Percentiles rank a stretch among this genome's conserved stretches.
Evolutionary conservation across 1,284 basidiomycete genomes (phyloP).

Genomic region (Cystobasidium slooffiae): DNA sequence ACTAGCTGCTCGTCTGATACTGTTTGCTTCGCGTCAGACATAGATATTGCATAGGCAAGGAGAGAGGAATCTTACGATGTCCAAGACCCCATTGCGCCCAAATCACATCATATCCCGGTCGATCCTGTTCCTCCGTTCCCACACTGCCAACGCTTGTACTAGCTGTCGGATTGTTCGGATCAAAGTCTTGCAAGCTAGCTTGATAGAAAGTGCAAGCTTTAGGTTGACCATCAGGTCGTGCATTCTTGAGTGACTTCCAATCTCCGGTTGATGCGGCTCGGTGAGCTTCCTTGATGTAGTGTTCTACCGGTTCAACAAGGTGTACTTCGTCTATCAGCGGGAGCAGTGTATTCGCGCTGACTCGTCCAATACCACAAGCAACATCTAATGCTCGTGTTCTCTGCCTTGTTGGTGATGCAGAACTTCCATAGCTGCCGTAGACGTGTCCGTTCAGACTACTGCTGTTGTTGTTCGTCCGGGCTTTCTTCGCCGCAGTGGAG

Average conservation of each 20-base stretch:
- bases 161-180: constrained; percentile 62
- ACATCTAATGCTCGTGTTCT: constrained; percentile 81
- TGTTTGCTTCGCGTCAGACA: constrained; percentile 45
- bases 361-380: constrained; percentile 83
- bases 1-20: constrained; percentile 75
- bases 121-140: constrained; percentile 7
- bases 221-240: constrained; percentile 47
- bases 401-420: not conserved
- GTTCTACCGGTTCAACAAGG: constrained; percentile 79
- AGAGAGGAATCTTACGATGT: constrained; percentile 42
- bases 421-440: not conserved
- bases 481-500: constrained; percentile 65
- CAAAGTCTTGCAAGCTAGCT: constrained; percentile 75
- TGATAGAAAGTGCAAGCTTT: constrained; percentile 82
- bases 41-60: not conserved
- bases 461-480: constrained; percentile 46
- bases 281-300: constrained; percentile 68
- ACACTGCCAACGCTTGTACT: constrained; percentile 9
- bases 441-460: not conserved
- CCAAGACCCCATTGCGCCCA: constrained; percentile 97
- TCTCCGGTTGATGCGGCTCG: constrained; percentile 58
- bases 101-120: constrained; percentile 71
- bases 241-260: constrained; percentile 66
- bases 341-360: constrained; percentile 80
- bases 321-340: constrained; percentile 82